Percentiles rank a stretch among this genome's conserved stretches.
Evolutionary conservation across 2,329 filamentous ascomycete species (phyloP).

Genomic region (Hortaea sp.): DNA sequence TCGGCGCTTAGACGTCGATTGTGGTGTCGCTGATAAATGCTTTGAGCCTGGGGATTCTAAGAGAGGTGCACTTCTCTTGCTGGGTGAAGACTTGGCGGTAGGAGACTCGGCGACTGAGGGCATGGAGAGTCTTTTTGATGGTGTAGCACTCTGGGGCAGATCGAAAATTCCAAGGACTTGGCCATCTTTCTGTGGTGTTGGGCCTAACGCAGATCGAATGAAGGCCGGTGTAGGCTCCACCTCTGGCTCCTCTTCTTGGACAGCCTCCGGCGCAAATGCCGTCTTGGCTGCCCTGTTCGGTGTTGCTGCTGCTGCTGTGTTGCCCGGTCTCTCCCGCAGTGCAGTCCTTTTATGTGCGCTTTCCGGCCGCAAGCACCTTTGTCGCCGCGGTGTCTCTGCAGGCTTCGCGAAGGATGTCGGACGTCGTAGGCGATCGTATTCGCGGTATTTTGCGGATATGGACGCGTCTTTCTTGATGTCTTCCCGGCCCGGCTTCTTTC

Average conservation of each 20-base stretch:
- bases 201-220: slow-evolving; percentile 44
- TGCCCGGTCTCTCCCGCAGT: slow-evolving; percentile 10
- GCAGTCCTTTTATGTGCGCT: not conserved
- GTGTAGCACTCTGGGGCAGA: slow-evolving; percentile 47
- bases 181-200: slow-evolving; percentile 71
- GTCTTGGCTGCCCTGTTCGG: not conserved
- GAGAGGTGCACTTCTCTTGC: slow-evolving; percentile 13
- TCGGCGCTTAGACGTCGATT: slow-evolving; percentile 49
- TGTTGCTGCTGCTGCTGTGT: slow-evolving; percentile 4
- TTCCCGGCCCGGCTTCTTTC: slow-evolving; percentile 59
- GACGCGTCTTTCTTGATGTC: slow-evolving; percentile 65
- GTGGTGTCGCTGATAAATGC: slow-evolving; percentile 33
- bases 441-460: slow-evolving; percentile 67
- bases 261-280: slow-evolving; percentile 4
- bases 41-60: too few relatives aligned
- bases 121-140: slow-evolving; percentile 20
- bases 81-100: slow-evolving; percentile 24
- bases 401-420: slow-evolving; percentile 30
- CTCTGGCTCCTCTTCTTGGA: slow-evolving; percentile 14
- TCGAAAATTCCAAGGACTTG: slow-evolving; percentile 71
- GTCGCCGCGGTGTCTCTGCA: slow-evolving; percentile 13
- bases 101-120: slow-evolving; percentile 1
- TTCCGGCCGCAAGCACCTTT: not conserved
- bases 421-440: slow-evolving; percentile 58
- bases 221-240: slow-evolving; percentile 24